These are phyloP conservation scores for Yarrowia sp. DNA, from an alignment of 805 yeast species.

Conservation along the genomic window DNA sequence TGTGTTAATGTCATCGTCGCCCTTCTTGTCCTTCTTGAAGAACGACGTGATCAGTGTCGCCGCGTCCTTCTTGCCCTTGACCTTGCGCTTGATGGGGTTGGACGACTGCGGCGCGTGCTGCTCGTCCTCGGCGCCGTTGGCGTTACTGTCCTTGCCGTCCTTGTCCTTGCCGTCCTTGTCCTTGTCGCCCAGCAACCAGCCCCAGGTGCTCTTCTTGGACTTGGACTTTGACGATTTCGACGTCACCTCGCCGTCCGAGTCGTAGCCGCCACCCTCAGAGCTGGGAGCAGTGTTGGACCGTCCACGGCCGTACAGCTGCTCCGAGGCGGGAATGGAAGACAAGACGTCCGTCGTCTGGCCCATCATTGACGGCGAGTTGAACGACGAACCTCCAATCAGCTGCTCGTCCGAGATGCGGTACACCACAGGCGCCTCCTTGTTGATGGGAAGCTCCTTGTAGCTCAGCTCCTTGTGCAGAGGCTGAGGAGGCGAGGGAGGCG, in stretches of 20 bases:
- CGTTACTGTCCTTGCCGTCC: conserved; percentile 34
- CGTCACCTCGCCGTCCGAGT: conserved; percentile 28
- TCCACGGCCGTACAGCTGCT: conserved; percentile 23
- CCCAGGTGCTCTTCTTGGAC: conserved; percentile 38
- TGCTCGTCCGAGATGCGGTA: conserved; percentile 30
- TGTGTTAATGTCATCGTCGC: conserved; percentile 15
- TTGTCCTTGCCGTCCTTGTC: conserved; percentile 40
- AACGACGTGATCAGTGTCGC: conserved; percentile 42
- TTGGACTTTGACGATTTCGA: conserved; percentile 9
- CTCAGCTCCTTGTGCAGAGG: conserved; percentile 37
- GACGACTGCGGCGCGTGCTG: conserved; percentile 41
- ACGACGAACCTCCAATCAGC: conserved; percentile 23
- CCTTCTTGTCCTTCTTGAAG: conserved; percentile 44
- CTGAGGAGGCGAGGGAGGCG: conserved; percentile 23
- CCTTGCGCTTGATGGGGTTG: conserved; percentile 36
- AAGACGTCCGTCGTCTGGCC: conserved; percentile 34
- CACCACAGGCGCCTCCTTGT: conserved; percentile 37
- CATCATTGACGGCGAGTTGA: conserved; percentile 34
- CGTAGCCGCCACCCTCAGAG: conserved; percentile 26
- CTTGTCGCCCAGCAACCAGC: conserved; percentile 38
- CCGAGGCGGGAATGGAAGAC: conserved; percentile 12
- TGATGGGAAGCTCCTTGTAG: conserved; percentile 37
- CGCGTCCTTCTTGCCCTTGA: conserved; percentile 41
- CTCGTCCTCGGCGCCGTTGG: conserved; percentile 37
- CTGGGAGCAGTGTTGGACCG: conserved; percentile 19